Evolutionary conservation across 345 rosid genomes (phyloP).

Genomic region (Kandelia obovata): DNA sequence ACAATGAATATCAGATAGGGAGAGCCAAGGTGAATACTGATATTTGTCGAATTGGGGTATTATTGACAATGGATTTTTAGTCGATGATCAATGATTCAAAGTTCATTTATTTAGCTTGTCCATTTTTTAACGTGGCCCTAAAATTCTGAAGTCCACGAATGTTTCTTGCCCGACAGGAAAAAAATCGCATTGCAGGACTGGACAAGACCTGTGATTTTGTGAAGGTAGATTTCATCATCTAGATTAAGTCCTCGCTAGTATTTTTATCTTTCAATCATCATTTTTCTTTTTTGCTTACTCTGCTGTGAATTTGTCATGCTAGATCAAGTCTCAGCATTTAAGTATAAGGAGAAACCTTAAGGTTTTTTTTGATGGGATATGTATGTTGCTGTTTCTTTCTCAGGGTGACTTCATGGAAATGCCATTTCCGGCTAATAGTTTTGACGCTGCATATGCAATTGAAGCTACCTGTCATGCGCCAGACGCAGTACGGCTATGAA

Average conservation of each 20-base stretch:
- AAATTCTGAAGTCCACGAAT: neutral
- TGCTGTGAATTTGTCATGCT: neutral
- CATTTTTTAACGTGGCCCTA: neutral
- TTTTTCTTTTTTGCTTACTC: neutral
- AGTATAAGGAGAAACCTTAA: neutral
- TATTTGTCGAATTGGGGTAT: too few species aligned
- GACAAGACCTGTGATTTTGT: slow-evolving; percentile 77
- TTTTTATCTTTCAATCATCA: too few species aligned
- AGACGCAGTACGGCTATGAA: slow-evolving; percentile 61
- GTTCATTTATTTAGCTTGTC: too few species aligned
- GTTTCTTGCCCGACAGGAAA: slow-evolving; percentile 42
- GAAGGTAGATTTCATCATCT: slow-evolving; percentile 47
- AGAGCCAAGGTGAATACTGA: slow-evolving; percentile 63
- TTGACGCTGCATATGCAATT: slow-evolving; percentile 88
- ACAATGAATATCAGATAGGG: slow-evolving; percentile 83
- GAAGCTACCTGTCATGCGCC: slow-evolving; percentile 98
- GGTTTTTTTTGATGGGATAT: neutral
- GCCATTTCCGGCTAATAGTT: slow-evolving; percentile 79
- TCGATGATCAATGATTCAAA: too few species aligned
- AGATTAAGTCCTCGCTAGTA: neutral
- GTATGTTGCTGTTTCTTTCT: slow-evolving; percentile 22
- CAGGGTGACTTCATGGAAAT: slow-evolving; percentile 97
- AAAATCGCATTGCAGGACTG: slow-evolving; percentile 65
- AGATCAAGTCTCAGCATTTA: neutral
- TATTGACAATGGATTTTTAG: too few species aligned